Conservation (phyloP, 2,329 filamentous ascomycete species). For the Curvularia verruculosa region DNA sequence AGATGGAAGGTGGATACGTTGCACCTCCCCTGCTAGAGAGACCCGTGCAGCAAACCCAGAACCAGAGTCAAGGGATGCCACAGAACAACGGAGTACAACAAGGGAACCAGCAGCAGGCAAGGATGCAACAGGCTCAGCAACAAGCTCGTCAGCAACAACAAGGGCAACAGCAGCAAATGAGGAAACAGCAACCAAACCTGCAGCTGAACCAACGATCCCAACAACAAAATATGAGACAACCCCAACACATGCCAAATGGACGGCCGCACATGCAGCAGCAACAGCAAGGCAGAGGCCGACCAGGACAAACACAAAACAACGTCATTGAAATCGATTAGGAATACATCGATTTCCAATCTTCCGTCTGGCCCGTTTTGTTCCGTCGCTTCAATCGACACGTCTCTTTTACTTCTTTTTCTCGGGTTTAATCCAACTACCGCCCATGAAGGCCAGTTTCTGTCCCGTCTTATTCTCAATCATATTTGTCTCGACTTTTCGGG, state of each 20-base stretch:
- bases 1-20: slow-evolving; percentile 36
- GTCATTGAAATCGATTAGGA: slow-evolving; percentile 35
- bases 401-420: neutral
- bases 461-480: neutral
- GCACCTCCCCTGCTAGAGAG: slow-evolving; percentile 25
- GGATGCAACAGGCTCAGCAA: slow-evolving; percentile 17
- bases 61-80: slow-evolving; percentile 8
- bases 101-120: slow-evolving; percentile 13
- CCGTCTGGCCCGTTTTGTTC: neutral
- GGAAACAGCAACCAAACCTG: slow-evolving; percentile 14
- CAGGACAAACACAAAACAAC: slow-evolving; percentile 20
- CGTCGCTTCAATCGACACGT: neutral
- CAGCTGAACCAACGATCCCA: slow-evolving; percentile 22
- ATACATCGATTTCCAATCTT: neutral
- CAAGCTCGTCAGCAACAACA: slow-evolving; percentile 5
- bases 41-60: slow-evolving; percentile 5
- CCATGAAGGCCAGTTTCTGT: neutral
- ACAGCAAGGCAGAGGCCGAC: slow-evolving; percentile 13
- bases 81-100: slow-evolving; percentile 11
- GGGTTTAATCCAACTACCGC: neutral
- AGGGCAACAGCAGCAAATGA: slow-evolving; percentile 2
- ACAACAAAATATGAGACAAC: slow-evolving; percentile 13
- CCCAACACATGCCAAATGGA: slow-evolving; percentile 13
- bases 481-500: no score
- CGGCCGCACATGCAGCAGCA: slow-evolving; percentile 14